Conservation (phyloP, 768 basidiomycete species). For the Amanita thiersii region DNA sequence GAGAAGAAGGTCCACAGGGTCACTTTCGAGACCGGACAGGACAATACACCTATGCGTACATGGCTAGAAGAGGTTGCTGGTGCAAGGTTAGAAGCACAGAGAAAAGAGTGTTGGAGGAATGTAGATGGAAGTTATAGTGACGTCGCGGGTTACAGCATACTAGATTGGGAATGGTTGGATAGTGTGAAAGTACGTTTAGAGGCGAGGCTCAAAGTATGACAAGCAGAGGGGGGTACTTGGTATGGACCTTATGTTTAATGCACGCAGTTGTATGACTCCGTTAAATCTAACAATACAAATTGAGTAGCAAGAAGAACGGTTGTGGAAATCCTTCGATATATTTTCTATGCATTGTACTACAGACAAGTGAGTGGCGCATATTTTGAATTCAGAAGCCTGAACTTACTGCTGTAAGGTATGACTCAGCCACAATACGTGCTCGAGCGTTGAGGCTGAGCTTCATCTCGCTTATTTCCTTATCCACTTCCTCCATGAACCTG, state of each 20-base stretch:
- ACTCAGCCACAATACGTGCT: constrained; percentile 95
- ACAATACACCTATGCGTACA: constrained; percentile 34
- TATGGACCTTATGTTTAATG: not conserved
- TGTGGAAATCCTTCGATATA: too few species aligned
- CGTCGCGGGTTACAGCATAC: constrained; percentile 32
- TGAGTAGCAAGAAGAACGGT: too few species aligned
- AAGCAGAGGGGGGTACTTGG: not conserved
- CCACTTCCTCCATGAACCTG: constrained; percentile 98
- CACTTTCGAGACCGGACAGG: constrained; percentile 30
- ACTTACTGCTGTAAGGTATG: constrained; percentile 85
- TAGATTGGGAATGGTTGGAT: constrained; percentile 34
- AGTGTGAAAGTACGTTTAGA: constrained; percentile 25
- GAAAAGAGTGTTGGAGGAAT: constrained; percentile 33
- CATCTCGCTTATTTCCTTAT: constrained; percentile 99
- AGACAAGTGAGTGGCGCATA: not conserved
- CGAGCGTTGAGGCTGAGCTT: constrained; percentile 94
- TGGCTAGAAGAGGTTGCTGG: constrained; percentile 37
- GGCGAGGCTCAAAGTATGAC: constrained; percentile 14
- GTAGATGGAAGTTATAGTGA: constrained; percentile 25
- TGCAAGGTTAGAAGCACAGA: constrained; percentile 27
- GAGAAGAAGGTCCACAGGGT: constrained; percentile 31
- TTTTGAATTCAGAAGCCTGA: not conserved
- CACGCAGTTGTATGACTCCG: not conserved
- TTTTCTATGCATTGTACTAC: constrained; percentile 36
- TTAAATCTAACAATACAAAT: not conserved